Evolutionary conservation across 306 rosid species (phyloP), one percentile per base, ranked within the genome.

Genomic region (Dryas drummondii): DNA sequence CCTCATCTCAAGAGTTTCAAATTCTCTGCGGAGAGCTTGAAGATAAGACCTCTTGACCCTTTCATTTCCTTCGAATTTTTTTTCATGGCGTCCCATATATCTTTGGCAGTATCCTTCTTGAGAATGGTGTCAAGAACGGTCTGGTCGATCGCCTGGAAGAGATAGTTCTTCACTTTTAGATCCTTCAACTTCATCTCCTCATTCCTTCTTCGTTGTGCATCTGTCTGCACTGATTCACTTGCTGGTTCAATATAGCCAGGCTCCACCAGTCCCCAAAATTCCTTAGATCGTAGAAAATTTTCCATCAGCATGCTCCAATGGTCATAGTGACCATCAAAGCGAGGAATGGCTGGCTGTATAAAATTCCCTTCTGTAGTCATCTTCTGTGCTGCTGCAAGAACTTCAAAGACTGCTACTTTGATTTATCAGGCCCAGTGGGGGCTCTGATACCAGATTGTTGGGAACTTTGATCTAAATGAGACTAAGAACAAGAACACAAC

Each of bases 231-330:
- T 0, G 59, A 49, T 47, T 47, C 68, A 17, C 55, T 58, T 72
- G 76, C 42, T 72, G 56, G 57, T 55, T 72, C 76, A 42, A 19
- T 9, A 58, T 41, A 56, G 44, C 76, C 57, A 56, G 44, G 11
- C 26, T 72, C 67, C 17, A 45, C 52, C 16, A 58, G 7, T 32
- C 67, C 53, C 69, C 55, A 73, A 68, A 49, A 50, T 50, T 68
- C 47, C 73, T 68, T 68, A 14, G 59, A 68, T 68, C 47, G 27
- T 7, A 49, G 59, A 7, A 68, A 68, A 68, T 17, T 66, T 7
- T 66, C 70, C 54, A 46, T 66, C 70, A 66, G 2, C 70, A 66
- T 66, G 70, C 70, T 66, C 70, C n/a, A 66, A 66, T 66, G 70
- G 53, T 66, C 54, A 66, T 66, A 66, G 54, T 66, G 41, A 66